A percentile compares a stretch with the other conserved stretches of the same genome.
Conservation (phyloP, 345 rosid species). For the Populus ilicifolia region DNA sequence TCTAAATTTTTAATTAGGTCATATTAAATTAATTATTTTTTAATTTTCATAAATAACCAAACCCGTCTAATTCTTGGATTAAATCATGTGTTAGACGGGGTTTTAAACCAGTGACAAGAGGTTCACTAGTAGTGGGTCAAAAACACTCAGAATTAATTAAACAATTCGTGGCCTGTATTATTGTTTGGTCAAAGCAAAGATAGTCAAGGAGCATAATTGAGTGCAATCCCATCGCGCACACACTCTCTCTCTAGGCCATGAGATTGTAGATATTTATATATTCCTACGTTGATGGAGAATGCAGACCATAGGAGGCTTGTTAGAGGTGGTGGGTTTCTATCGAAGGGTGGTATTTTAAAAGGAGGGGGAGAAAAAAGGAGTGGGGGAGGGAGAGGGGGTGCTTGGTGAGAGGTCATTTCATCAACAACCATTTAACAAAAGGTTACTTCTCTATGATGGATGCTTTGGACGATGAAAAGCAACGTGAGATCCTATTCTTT, state of each 20-base stretch:
- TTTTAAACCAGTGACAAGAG: too few species aligned
- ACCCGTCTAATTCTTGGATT: too few species aligned
- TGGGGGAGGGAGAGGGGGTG: background rate
- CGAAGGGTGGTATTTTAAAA: background rate
- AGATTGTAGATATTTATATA: constrained; percentile 1
- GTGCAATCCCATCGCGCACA: constrained; percentile 42
- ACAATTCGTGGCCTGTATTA: constrained; percentile 3
- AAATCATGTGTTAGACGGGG: too few species aligned
- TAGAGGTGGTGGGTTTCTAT: constrained; percentile 11
- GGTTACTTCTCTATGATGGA: constrained; percentile 24
- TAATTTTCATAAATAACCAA: too few species aligned
- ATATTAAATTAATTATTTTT: too few species aligned
- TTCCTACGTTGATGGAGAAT: background rate
- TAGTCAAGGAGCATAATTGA: constrained; percentile 47
- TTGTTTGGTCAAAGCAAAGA: constrained; percentile 41
- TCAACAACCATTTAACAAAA: constrained; percentile 36
- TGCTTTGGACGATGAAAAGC: constrained; percentile 20
- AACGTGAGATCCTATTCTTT: constrained; percentile 21
- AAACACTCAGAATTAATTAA: background rate
- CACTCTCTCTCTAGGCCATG: constrained; percentile 2
- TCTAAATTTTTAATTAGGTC: too few species aligned
- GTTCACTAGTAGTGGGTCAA: constrained; percentile 1
- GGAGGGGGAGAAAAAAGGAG: background rate
- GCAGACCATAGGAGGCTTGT: background rate
- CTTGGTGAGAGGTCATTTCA: constrained; percentile 57